Conservation (phyloP, 75 land plant genomes). For the Pseudotsuga menziesii region DNA sequence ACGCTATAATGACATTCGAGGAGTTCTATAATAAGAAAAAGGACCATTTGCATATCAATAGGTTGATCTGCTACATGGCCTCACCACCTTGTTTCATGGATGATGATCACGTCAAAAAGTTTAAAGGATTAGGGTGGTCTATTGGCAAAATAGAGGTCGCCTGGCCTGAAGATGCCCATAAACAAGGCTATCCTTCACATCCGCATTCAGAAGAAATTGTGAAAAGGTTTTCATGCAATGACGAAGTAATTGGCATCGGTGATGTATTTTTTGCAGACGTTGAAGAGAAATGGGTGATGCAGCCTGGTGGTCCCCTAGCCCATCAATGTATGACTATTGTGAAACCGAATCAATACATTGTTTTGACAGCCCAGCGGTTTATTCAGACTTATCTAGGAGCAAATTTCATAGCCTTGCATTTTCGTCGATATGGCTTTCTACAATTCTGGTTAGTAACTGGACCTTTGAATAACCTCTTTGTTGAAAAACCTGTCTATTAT, state of each 20-base stretch:
- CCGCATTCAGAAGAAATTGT: conserved; percentile 51
- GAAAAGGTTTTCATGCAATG: conserved; percentile 52
- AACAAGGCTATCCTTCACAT: conserved; percentile 26
- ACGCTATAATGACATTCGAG: conserved; percentile 62
- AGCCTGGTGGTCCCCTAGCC: conserved; percentile 74
- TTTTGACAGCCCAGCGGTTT: conserved; percentile 84
- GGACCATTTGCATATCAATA: conserved; percentile 48
- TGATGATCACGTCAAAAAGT: conserved; percentile 62
- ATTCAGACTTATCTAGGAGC: conserved; percentile 82
- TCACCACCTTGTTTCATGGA: conserved; percentile 72
- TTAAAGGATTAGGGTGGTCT: conserved; percentile 62
- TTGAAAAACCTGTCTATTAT: background rate
- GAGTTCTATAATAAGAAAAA: conserved; percentile 40
- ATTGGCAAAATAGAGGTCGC: conserved; percentile 56
- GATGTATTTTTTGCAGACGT: conserved; percentile 88
- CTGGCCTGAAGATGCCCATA: conserved; percentile 62
- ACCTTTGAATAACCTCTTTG: background rate
- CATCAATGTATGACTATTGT: conserved; percentile 69
- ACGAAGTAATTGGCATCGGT: conserved; percentile 77
- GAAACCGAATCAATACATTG: conserved; percentile 66
- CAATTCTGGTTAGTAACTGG: conserved; percentile 67
- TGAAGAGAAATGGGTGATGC: conserved; percentile 74
- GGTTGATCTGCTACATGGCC: conserved; percentile 72
- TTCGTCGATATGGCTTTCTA: conserved; percentile 87
- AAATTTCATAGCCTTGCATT: conserved; percentile 78